phyloP scores from a whole-genome alignment of 176 grass and related monocot species.

The Carex pumila region DNA sequence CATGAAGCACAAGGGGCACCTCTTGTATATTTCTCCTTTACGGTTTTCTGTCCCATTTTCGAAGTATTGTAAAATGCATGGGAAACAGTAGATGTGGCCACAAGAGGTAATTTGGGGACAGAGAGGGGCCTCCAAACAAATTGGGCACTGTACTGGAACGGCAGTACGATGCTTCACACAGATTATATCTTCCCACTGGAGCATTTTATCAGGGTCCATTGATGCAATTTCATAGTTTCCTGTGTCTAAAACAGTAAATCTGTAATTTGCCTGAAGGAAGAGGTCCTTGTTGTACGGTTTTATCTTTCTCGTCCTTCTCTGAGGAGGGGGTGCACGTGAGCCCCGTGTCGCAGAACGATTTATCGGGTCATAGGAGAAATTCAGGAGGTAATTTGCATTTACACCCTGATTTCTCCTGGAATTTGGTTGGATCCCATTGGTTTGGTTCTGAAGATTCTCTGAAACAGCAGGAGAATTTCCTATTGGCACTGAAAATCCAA shows the following conservation, averaged over 20 bases:
- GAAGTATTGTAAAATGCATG: conserved; percentile 84
- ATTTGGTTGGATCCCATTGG: conserved; percentile 44
- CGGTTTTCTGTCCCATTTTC: conserved; percentile 58
- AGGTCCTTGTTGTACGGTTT: conserved; percentile 95
- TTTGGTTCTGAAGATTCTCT: conserved; percentile 26
- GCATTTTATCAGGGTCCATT: conserved; percentile 96
- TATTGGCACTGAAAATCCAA: conserved; percentile 49
- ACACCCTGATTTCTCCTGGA: conserved; percentile 63
- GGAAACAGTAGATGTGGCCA: conserved; percentile 97
- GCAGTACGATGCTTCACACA: conserved; percentile 66
- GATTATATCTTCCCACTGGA: conserved; percentile 90
- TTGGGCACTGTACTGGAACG: conserved; percentile 61
- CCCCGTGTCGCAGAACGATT: conserved; percentile 47
- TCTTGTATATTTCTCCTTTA: conserved; percentile 72
- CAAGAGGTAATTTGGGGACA: conserved; percentile 96
- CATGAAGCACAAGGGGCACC: conserved; percentile 90
- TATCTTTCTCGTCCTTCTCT: conserved; percentile 79
- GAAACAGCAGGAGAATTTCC: conserved; percentile 35
- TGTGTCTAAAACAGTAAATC: conserved; percentile 79
- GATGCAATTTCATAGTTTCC: conserved; percentile 57
- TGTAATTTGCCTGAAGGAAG: conserved; percentile 99
- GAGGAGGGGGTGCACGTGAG: conserved; percentile 44
- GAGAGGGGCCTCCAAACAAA: conserved; percentile 83
- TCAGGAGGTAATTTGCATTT: conserved; percentile 88
- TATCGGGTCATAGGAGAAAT: conserved; percentile 98